Percentiles rank a stretch among this genome's conserved stretches.
phyloP scores from a whole-genome alignment of 75 land plant species.

The Cupressus sempervirens region DNA sequence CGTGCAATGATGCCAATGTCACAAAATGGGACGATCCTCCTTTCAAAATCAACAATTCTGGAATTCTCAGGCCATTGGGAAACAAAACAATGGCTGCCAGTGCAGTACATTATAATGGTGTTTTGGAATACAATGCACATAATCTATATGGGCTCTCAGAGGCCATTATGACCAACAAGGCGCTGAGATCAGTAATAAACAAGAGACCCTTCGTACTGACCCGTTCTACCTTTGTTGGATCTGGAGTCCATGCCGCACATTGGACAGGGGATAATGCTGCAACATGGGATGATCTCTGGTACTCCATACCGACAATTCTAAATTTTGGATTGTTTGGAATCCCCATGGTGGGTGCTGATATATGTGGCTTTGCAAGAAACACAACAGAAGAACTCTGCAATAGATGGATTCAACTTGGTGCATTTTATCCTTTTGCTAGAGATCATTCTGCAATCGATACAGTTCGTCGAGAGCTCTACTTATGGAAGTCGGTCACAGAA shows the following conservation, averaged over 20 bases:
- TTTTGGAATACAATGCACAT: conserved; percentile 70
- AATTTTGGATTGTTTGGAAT: conserved; percentile 67
- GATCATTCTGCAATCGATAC: conserved; percentile 36
- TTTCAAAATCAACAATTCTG: conserved; percentile 52
- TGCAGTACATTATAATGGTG: conserved; percentile 40
- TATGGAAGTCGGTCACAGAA: conserved; percentile 55
- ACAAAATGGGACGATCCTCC: conserved; percentile 76
- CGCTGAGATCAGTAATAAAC: conserved; percentile 31
- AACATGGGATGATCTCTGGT: conserved; percentile 66
- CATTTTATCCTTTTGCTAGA: conserved; percentile 74
- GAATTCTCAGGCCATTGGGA: conserved; percentile 32
- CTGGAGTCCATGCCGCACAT: conserved; percentile 70
- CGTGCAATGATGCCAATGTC: conserved; percentile 21
- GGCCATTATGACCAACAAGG: conserved; percentile 50
- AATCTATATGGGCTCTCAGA: conserved; percentile 71
- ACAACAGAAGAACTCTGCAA: conserved; percentile 78
- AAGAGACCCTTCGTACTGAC: conserved; percentile 76
- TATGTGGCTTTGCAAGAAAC: conserved; percentile 62
- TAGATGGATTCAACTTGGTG: conserved; percentile 55
- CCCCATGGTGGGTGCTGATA: conserved; percentile 89
- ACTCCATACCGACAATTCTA: conserved; percentile 55
- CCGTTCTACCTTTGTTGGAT: conserved; percentile 71
- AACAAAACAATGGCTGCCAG: conserved; percentile 48
- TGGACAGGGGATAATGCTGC: conserved; percentile 90
- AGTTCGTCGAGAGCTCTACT: conserved; percentile 45